Conservation (phyloP, 169 alveolate genomes). For the Babesia divergens region DNA sequence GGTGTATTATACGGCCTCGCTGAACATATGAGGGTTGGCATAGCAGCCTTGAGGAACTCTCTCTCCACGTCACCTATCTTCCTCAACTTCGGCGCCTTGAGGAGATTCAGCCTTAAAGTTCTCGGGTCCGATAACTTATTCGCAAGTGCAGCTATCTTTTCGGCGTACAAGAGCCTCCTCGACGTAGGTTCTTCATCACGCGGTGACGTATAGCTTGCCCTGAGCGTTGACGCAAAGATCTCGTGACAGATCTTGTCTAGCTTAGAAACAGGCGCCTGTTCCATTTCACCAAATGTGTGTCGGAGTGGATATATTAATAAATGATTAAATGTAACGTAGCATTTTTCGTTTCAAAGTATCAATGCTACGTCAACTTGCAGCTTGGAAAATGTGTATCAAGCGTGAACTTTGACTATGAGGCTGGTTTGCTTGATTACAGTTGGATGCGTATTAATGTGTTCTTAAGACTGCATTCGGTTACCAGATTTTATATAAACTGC, state of each 20-base stretch:
- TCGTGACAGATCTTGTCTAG: constrained; percentile 42
- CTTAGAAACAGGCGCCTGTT: constrained; percentile 19
- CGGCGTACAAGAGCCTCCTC: constrained; percentile 12
- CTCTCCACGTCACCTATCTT: constrained; percentile 30
- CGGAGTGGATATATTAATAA: too few species aligned
- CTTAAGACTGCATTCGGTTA: too few species aligned
- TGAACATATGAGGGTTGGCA: constrained; percentile 29
- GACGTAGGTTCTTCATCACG: constrained; percentile 15
- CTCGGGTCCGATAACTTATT: neutral
- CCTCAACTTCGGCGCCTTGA: constrained; percentile 4
- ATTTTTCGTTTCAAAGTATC: too few species aligned
- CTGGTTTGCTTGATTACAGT: too few species aligned
- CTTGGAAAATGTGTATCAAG: too few species aligned
- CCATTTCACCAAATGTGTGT: too few species aligned
- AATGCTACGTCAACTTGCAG: too few species aligned
- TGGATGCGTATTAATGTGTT: too few species aligned
- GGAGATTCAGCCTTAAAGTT: constrained; percentile 26
- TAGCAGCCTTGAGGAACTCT: constrained; percentile 47
- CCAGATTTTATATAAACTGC: too few species aligned
- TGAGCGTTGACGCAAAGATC: constrained; percentile 42
- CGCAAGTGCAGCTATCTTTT: constrained; percentile 3
- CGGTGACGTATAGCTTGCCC: constrained; percentile 10
- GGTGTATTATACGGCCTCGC: constrained; percentile 21
- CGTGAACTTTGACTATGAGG: too few species aligned
- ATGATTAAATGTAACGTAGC: too few species aligned